Evolutionary conservation across 1,284 basidiomycete species (phyloP), one percentile per base, ranked within the genome.

Genomic region (Crepidotus sp.): DNA sequence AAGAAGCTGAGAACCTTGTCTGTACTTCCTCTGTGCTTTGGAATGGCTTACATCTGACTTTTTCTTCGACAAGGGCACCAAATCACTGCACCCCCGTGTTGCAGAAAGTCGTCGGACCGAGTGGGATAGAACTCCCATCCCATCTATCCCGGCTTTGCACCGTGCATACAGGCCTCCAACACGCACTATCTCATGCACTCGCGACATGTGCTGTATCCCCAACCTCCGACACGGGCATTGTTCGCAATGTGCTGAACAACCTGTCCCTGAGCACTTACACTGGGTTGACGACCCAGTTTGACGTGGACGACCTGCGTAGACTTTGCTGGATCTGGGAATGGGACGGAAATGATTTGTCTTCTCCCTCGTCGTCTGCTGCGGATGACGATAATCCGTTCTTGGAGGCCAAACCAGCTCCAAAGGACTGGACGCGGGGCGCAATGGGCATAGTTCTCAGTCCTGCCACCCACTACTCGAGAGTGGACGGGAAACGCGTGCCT

Each of bases 281-380:
- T 21, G 83, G 80, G 10, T 65, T 87, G 32, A 66, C 74, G 0
- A 70, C 76, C 5, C 74, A 74, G 45, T 79, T 86, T 51, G 70
- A 75, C 21, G 49, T 76, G 17, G 74, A 80, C 40, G 85, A 86
- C 55, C 67, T 89, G 33, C 74, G 68, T 49, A 71, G 81, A 46
- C 68, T 89, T 10, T 88, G 86, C 61, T 89, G 86, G 86, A 50
- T 89, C n/a, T 88, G 86, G 84, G 85, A 89, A 58, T 89, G 86
- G 85, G 77, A 86, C 55, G 72, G 73, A 7, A 64, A 72, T 41
- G 46, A 64, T 1, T 50, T 72, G 4, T 64, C 67, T 2, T 48
- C 57, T 33, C 34, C 41, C 13, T 51, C 55, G 5, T 24, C 40
- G 6, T 31, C 29, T 3, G 19, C 27, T 48, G 59, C 69, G 4